These are phyloP conservation scores for Plasmodium blacklocki DNA, from an alignment of 169 alveolate genomes.

Conservation along the genomic window DNA sequence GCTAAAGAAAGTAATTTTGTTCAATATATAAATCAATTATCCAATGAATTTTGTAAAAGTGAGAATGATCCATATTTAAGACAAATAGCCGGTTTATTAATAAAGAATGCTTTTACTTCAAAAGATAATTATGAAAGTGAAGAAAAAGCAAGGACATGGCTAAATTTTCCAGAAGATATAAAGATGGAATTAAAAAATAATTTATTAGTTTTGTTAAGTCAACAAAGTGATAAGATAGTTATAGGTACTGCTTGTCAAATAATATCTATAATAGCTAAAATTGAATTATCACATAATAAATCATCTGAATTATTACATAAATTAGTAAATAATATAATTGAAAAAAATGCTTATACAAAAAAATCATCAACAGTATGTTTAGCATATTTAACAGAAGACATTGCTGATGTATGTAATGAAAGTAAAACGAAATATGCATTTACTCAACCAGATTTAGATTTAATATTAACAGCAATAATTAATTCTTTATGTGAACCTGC, in stretches of 20 bases:
- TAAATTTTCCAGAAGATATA: constrained; percentile 83
- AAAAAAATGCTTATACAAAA: constrained; percentile 85
- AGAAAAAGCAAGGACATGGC: constrained; percentile 81
- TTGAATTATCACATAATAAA: constrained; percentile 87
- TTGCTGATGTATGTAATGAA: constrained; percentile 82
- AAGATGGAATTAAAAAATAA: constrained; percentile 83
- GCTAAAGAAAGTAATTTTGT: constrained; percentile 82
- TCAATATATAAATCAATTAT: constrained; percentile 83
- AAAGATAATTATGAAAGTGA: constrained; percentile 85
- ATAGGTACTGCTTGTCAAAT: constrained; percentile 90
- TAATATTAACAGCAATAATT: constrained; percentile 82
- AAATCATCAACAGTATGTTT: constrained; percentile 87
- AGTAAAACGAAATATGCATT: constrained; percentile 80
- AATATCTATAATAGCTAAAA: constrained; percentile 87
- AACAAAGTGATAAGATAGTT: constrained; percentile 84
- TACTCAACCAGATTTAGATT: constrained; percentile 81
- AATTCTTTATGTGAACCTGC: constrained; percentile 83
- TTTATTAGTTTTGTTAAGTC: constrained; percentile 83
- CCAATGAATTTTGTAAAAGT: constrained; percentile 83
- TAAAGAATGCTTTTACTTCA: constrained; percentile 87
- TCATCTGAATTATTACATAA: constrained; percentile 90
- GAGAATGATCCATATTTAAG: constrained; percentile 83
- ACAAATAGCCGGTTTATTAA: constrained; percentile 89
- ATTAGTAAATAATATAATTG: constrained; percentile 83
- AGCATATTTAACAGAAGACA: constrained; percentile 89